A percentile compares a stretch with the other conserved stretches of the same genome.
Evolutionary conservation across 257 asterid genomes (phyloP).

Genomic region (Leonotis leonurus): DNA sequence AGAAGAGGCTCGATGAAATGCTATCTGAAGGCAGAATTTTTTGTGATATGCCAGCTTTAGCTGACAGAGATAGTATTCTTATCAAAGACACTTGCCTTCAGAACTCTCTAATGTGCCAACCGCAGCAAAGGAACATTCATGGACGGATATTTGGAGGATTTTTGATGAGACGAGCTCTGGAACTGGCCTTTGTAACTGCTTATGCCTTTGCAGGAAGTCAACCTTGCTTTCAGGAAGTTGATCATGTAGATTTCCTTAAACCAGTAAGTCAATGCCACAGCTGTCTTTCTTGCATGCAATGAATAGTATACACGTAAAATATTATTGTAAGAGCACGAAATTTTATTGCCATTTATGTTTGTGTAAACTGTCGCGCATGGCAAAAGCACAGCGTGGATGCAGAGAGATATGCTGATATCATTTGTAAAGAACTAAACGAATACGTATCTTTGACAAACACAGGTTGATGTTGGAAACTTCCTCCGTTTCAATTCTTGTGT

Average conservation of each 20-base stretch:
- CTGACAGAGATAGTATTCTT: conserved; percentile 79
- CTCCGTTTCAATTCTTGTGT: conserved; percentile 86
- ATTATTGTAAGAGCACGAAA: not conserved
- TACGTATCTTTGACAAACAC: conserved; percentile 15
- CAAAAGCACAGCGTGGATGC: not conserved
- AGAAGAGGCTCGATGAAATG: conserved; percentile 39
- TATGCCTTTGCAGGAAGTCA: conserved; percentile 75
- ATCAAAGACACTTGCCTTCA: conserved; percentile 77
- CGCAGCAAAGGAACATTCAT: conserved; percentile 86
- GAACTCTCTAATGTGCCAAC: conserved; percentile 85
- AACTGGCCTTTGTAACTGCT: conserved; percentile 77
- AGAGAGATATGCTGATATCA: not conserved
- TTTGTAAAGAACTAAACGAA: not conserved
- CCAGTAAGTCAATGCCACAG: conserved; percentile 51
- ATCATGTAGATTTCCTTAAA: conserved; percentile 83
- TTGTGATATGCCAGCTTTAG: conserved; percentile 92
- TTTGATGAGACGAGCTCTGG: conserved; percentile 87
- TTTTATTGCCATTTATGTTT: too few relatives aligned
- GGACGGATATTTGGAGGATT: conserved; percentile 96
- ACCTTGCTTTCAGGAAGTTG: conserved; percentile 82
- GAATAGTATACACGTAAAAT: too few relatives aligned
- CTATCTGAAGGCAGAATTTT: conserved; percentile 74
- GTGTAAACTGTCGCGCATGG: not conserved
- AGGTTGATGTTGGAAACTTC: conserved; percentile 96
- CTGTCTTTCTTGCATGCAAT: not conserved